Base-by-base conservation (phyloP, 805 yeast genomes). In the Candida sakaeoensis region DNA sequence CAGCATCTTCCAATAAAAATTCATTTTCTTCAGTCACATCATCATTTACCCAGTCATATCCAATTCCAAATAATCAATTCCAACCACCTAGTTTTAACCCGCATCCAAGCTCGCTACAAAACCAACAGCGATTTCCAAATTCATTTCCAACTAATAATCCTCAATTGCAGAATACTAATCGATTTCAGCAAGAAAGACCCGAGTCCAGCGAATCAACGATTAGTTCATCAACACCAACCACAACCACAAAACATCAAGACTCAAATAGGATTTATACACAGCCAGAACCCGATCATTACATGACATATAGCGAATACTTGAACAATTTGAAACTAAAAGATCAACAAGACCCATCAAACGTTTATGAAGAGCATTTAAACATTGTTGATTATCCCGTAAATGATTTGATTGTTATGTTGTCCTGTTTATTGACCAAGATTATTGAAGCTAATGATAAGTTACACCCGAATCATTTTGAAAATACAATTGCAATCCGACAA, bases 381-480 rank as follows among this genome's bases (percentile, higher is more conserved):
- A 85, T 91, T 34, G 89, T 88, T 8, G 83, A 82, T 31, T 86
- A 80, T 55, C 90, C 95, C 1, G 88, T 86, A 1, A 79, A 81
- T 43, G 91, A 85, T 47, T 72, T 93, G 19, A 70, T 93, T 32
- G 60, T 80, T 33, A 91, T 93, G 97, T 72, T 91, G 37, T 79
- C 96, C 15, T 82, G 95, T 6, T 68, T 91, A 39, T 67, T 91
- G 39, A 88, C 88, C 48, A 86, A 85, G 57, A 89, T 93, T 35
- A 83, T 91, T 27, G 91, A 85, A 53, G 89, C 95, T 9, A 93
- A 91, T 62, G 99, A 91, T 60, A 71, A 79, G 37, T 65, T 87
- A 25, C 91, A 82, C 52, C 85, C 90, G 2, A 81, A 79, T 47
- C 82, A 78, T 50, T 74, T 76, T 47, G 72, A 73, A 46, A 63